Conservation (phyloP, 768 basidiomycete species). For the Rhodotorula sphaerocarpa region DNA sequence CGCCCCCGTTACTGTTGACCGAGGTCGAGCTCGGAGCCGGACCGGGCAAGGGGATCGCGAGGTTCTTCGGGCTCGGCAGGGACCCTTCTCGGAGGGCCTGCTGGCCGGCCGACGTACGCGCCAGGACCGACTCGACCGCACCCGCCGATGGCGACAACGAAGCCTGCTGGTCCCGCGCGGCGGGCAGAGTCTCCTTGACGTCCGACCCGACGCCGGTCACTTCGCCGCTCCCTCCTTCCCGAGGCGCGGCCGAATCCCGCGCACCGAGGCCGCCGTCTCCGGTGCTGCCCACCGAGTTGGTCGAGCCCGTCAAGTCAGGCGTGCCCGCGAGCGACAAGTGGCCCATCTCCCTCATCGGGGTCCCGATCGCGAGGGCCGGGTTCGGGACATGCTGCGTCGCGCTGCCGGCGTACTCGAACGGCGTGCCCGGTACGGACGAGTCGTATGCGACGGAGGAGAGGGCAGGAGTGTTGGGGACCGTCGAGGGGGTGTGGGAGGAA, state of each 20-base stretch:
- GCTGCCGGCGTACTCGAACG: conserved; percentile 2
- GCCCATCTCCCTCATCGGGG: conserved; percentile 5
- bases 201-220: conserved; percentile 1
- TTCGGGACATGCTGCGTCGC: background rate
- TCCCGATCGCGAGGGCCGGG: conserved; percentile 9
- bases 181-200: background rate
- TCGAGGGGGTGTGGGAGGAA: background rate
- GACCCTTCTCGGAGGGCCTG: conserved; percentile 10
- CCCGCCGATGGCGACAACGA: background rate
- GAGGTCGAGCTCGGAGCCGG: background rate
- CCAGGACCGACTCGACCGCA: conserved; percentile 6
- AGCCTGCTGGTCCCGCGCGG: background rate
- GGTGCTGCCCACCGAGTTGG: background rate
- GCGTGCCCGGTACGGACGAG: background rate
- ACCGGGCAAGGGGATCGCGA: conserved; percentile 2
- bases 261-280: too few species aligned
- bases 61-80: conserved; percentile 1
- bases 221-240: background rate
- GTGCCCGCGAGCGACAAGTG: conserved; percentile 5
- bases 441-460: conserved; percentile 1
- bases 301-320: background rate
- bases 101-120: conserved; percentile 14
- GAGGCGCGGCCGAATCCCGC: background rate
- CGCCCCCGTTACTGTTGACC: background rate
- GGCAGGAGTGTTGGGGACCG: background rate